Evolutionary conservation across 139 green algal species (phyloP), one percentile per base, ranked within the genome.

Genomic region (Limnomonas spitsbergensis): DNA sequence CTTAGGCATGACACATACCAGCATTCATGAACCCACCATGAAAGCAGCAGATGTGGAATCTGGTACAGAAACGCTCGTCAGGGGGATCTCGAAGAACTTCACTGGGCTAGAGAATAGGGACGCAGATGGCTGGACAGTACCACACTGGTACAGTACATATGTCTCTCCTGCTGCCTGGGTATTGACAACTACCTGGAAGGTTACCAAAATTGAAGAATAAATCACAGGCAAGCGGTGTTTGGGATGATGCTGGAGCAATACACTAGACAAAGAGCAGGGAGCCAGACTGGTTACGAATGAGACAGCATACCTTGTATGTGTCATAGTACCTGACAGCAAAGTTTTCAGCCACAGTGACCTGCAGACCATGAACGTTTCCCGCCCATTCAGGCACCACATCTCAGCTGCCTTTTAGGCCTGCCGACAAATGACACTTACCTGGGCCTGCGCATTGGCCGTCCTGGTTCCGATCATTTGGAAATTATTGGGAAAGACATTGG

Each of bases 81-180:
- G 82, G 20, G 92, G 92, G 27, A 96, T 86, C 29, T 87, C 68
- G 34, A 93, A 84, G 27, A 76, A 24, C 39, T 85, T 85, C 73
- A 84, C 77, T 39, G 34, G 53, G 0, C 38, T 69, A 29, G 89
- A 84, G 61, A 91, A 69, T 24, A 61, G 20, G 20, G 79, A 38
- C 3, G 31, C 6, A 36, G 61, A 40, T 4, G 89, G 86, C 0
- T 27, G 40, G 0, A 56, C 38, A 2, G 86, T 84, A 3, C 92
- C 92, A 72, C 92, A 96, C 73, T 92, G 89, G 84, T 90, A 92
- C 34, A 96, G 88, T 35, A 96, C 75, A 73, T 96, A 96, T 4
- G 88, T 88, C 84, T 96, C 85, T n/a, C 86, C 81, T 0, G 71
- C 81, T 0, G 71, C 76, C 2, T 79, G 61, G 0, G 47, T 70